Base-by-base conservation (phyloP, 1,284 basidiomycete species). In the Sanghuangporus weigelae region DNA sequence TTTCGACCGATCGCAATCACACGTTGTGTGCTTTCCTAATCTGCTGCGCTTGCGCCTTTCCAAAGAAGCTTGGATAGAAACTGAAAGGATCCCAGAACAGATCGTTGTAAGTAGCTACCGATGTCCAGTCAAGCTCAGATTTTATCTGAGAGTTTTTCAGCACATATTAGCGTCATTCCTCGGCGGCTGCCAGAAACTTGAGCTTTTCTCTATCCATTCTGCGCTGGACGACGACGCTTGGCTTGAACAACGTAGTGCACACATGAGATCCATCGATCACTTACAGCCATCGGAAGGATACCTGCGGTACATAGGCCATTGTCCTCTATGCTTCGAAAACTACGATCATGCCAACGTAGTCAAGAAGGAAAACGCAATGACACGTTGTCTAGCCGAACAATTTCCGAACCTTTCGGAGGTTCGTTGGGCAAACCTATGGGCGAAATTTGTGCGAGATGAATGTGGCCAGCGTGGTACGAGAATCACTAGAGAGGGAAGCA, bases 211-310 rank as follows among this genome's bases (percentile, higher is more conserved):
- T 3, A 46, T 59, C 26, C 63, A 60, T 23, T 40, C 23, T 4
- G 42, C 57, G 7, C 40, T 64, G 16, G 63, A 64, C 48, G n/a
- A 38, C 42, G 19, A 7, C 14, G 7, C 7, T 26, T 21, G 23
- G 21, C 59, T 59, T 8, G 19, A 21, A 14, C 57, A 55, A 50
- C 36, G 11, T 26, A 6, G n/a, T 11, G 39, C 35, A 16, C 63
- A 64, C 38, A 31, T 14, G 11, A 38, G 23, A 3, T 64, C 58
- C n/a, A 7, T 64, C n/a, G 40, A 46, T 12, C 63, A 64, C 14
- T 36, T 64, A 26, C 16, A 40, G 44, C 63, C 63, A 10, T 64
- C 63, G 19, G 63, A 64, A 56, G 63, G 63, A 5, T 59, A 50
- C 44, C 49, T 55, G 38, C 48, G 63, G 6, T 40, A 64, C 42